Conservation (phyloP, 1,284 basidiomycete species). For the Vanrija sp. region DNA sequence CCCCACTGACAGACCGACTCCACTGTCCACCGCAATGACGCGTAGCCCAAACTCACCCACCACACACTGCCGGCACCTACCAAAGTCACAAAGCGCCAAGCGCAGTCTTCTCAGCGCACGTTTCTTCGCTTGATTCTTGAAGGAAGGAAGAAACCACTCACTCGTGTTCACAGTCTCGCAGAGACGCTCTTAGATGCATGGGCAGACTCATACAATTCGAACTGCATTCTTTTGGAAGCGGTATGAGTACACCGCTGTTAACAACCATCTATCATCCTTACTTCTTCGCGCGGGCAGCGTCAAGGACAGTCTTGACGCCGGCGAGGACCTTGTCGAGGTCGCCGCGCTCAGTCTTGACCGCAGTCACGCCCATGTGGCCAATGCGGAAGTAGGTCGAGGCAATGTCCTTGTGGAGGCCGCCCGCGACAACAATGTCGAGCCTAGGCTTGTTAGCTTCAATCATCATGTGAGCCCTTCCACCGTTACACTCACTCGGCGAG, state of each 20-base stretch:
- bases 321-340: conserved; percentile 74
- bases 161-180: no score
- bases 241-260: neutral
- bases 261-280: neutral
- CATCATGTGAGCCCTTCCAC: conserved; percentile 1
- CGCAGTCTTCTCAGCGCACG: no score
- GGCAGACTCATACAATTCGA: no score
- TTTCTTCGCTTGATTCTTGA: no score
- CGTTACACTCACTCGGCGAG: conserved; percentile 38
- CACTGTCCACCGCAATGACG: no score
- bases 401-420: conserved; percentile 79
- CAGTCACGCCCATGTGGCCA: conserved; percentile 86
- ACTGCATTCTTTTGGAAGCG: no score
- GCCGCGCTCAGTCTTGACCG: conserved; percentile 62
- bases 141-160: no score
- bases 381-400: conserved; percentile 62
- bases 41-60: no score
- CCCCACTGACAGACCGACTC: no score
- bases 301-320: conserved; percentile 59
- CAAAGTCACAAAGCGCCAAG: no score
- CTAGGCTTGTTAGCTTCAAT: conserved; percentile 7
- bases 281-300: conserved; percentile 35
- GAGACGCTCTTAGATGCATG: no score
- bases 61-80: no score
- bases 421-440: conserved; percentile 77